A percentile compares a stretch with the other conserved stretches of the same genome.
Evolutionary conservation across 148 eudicot genomes (phyloP).

Genomic region (Nepenthes mirabilis): DNA sequence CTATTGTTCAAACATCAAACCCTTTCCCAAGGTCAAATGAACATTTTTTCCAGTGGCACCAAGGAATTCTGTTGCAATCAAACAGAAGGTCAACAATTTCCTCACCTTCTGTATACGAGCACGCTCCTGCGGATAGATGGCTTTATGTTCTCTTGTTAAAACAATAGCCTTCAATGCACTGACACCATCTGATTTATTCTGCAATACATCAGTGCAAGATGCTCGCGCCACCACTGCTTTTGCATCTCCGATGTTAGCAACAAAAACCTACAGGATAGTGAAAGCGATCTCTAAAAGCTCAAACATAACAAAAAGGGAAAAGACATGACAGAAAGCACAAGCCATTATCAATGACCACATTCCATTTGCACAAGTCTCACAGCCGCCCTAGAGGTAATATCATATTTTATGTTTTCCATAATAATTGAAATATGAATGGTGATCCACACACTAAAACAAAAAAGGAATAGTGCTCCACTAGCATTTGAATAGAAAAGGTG

Average conservation of each 20-base stretch:
- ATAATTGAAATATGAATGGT: no score
- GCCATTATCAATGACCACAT: neutral
- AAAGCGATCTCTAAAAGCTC: neutral
- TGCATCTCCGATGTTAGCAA: conserved; percentile 91
- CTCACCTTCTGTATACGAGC: conserved; percentile 73
- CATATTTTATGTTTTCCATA: no score
- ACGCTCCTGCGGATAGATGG: conserved; percentile 81
- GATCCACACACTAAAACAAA: no score
- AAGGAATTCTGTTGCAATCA: neutral
- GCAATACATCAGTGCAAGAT: conserved; percentile 18
- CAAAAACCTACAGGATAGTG: conserved; percentile 44
- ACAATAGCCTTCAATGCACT: conserved; percentile 64
- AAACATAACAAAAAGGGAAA: neutral
- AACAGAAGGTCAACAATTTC: neutral
- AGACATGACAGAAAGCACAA: neutral
- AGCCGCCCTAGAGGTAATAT: no score
- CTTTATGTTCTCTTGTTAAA: conserved; percentile 85
- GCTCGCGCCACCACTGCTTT: conserved; percentile 80
- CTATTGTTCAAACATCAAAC: no score
- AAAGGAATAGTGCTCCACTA: no score
- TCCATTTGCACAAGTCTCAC: no score
- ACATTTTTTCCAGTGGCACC: neutral
- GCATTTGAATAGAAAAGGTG: no score
- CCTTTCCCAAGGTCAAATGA: no score
- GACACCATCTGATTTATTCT: conserved; percentile 18